Base-by-base conservation (phyloP, 208 protist species). In the Cochliopodium minus region DNA sequence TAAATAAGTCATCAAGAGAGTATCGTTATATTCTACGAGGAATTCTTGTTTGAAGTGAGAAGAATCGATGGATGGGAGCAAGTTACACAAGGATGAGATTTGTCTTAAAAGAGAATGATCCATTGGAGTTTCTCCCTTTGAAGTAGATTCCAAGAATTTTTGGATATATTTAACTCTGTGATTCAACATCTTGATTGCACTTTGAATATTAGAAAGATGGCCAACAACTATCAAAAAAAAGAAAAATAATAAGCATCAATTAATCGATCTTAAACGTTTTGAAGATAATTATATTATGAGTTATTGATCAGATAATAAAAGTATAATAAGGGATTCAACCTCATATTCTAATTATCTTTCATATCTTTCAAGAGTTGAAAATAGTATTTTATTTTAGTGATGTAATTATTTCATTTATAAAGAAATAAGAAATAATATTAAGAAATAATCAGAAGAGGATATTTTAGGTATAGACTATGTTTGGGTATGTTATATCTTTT, bases 121-220 rank as follows among this genome's bases (percentile, higher is more conserved):
- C 25, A 43, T 22, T 32, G 22, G 13, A 39, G 45, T 30, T 11
- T 59, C 43, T 28, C 61, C 59, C 11, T 35, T 36, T 38, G 65
- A 54, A 4, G 76, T 50, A 6, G 26, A 47, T 25, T 62, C 47
- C n/a, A 78, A 61, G 46, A 74, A 76, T 34, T 61, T 36, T 20
- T 59, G 42, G 7, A 71, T 45, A 15, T 71, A 11, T 17, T 54
- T 20, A 11, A 76, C 58, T 11, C 70, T 47, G n/a, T 53, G 40
- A 30, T 36, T 66, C 22, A 78, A 57, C 57, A 72, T 59, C 0
- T 28, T 20, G 17, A 76, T 47, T 2, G 73, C 66, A 34, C 55
- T 45, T 2, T 6, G 45, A 23, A 65, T 5, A 22, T 34, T 62
- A 20, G 20, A 0, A 55, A 39, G 42, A 15, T 42, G 32, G 9